Evolutionary conservation across 164 flowering plant species (phyloP).

Genomic region (Umbilicus rupestris): DNA sequence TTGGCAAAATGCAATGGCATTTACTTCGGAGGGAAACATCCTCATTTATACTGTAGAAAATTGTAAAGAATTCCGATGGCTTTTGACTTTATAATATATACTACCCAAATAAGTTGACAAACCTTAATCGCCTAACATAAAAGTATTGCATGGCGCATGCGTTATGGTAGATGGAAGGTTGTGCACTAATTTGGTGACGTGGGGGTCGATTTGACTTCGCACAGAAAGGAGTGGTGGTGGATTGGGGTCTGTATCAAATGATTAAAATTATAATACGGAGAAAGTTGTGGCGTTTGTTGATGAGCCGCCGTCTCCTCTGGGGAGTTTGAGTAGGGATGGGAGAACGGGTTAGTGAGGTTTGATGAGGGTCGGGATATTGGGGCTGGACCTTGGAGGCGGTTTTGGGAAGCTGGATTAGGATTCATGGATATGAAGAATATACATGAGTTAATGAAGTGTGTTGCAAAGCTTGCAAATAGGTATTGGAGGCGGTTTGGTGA

Average conservation of each 20-base stretch:
- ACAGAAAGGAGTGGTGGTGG: background rate
- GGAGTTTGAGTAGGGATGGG: constrained; percentile 25
- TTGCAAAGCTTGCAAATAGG: constrained; percentile 52
- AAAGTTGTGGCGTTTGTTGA: constrained; percentile 34
- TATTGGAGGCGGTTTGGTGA: too few relatives aligned
- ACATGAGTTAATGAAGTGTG: constrained; percentile 42
- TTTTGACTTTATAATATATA: too few relatives aligned
- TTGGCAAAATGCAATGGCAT: too few relatives aligned
- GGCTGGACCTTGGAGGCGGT: constrained; percentile 75
- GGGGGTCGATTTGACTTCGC: background rate
- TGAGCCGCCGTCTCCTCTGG: constrained; percentile 32
- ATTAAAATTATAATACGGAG: constrained; percentile 35
- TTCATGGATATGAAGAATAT: too few relatives aligned
- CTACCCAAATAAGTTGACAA: too few relatives aligned
- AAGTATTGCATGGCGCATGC: too few relatives aligned
- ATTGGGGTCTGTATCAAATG: constrained; percentile 17
- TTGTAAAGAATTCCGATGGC: too few relatives aligned
- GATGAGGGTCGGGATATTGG: constrained; percentile 23
- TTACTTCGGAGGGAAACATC: too few relatives aligned
- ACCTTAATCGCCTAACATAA: too few relatives aligned
- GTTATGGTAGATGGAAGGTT: constrained; percentile 20
- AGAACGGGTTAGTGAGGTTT: background rate
- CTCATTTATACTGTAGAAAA: too few relatives aligned
- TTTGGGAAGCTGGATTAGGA: constrained; percentile 68
- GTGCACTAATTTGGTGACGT: too few relatives aligned